phyloP scores from a whole-genome alignment of 2,329 filamentous ascomycete species.

The Rhinocladiella similis region DNA sequence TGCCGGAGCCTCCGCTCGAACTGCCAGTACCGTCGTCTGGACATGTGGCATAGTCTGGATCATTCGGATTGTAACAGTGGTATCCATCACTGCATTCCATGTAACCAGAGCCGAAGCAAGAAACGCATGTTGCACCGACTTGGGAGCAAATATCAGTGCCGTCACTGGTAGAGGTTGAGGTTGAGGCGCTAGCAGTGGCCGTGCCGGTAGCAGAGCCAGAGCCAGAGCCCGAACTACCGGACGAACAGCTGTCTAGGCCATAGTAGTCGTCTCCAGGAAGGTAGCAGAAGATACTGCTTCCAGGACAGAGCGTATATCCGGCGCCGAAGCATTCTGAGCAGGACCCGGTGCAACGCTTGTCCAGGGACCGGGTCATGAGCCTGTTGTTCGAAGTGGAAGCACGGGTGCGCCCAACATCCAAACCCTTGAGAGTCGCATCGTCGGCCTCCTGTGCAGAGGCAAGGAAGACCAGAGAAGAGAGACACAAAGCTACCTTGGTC shows the following conservation, averaged over 20 bases:
- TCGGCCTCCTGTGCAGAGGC: constrained; percentile 8
- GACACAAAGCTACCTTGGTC: constrained; percentile 8
- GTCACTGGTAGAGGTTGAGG: constrained; percentile 14
- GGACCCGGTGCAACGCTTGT: constrained; percentile 22
- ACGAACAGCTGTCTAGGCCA: constrained; percentile 23
- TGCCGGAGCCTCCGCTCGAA: background rate
- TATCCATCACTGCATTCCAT: constrained; percentile 20
- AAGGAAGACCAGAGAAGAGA: constrained; percentile 18
- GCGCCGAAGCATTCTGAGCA: constrained; percentile 25
- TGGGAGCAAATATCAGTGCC: constrained; percentile 15
- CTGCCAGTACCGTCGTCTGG: constrained; percentile 6
- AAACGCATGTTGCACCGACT: constrained; percentile 21
- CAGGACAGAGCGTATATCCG: constrained; percentile 25
- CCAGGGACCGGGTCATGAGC: constrained; percentile 16
- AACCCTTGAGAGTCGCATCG: constrained; percentile 12
- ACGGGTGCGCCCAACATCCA: constrained; percentile 4
- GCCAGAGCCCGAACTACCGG: background rate
- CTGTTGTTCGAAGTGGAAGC: constrained; percentile 5
- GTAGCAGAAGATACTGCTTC: constrained; percentile 20
- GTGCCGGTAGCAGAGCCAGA: constrained; percentile 1
- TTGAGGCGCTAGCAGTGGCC: constrained; percentile 1
- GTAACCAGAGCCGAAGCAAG: constrained; percentile 22
- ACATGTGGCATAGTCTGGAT: constrained; percentile 24
- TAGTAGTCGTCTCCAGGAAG: constrained; percentile 20
- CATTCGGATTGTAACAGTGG: constrained; percentile 23